Percentiles rank a stretch among this genome's conserved stretches.
Conservation (phyloP, 352 stramenopile species). For the Phytophthora tentaculata region DNA sequence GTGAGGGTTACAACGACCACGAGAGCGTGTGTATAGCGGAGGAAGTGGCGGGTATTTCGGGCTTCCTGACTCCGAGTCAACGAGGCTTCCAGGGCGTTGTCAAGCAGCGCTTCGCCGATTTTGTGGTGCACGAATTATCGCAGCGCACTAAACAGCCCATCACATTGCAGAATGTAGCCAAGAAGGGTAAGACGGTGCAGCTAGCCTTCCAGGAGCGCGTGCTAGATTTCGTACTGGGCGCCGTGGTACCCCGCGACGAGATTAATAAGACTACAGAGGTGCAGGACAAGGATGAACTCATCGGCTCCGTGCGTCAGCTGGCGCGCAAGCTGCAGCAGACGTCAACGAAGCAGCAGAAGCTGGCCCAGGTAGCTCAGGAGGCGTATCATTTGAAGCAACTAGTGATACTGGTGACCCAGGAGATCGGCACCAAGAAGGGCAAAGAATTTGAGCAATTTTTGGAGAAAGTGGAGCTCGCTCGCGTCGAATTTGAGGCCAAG, state of each 20-base stretch:
- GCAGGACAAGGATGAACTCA: slow-evolving; percentile 9
- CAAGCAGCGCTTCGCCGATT: slow-evolving; percentile 88
- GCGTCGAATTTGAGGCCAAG: slow-evolving; percentile 40
- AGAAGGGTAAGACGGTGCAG: slow-evolving; percentile 44
- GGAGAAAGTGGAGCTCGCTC: slow-evolving; percentile 49
- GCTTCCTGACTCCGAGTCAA: slow-evolving; percentile 46
- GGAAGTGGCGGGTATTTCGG: slow-evolving; percentile 63
- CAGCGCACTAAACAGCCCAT: slow-evolving; percentile 32
- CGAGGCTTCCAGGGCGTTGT: slow-evolving; percentile 69
- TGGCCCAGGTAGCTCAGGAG: slow-evolving; percentile 47
- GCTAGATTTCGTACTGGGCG: slow-evolving; percentile 36
- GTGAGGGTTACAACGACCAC: slow-evolving; percentile 71
- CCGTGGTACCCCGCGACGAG: slow-evolving; percentile 5
- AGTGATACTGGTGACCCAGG: slow-evolving; percentile 51
- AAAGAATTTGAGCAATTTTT: slow-evolving; percentile 81
- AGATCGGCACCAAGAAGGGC: slow-evolving; percentile 71
- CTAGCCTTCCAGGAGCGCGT: slow-evolving; percentile 49
- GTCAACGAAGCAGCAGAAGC: slow-evolving; percentile 19
- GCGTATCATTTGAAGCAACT: slow-evolving; percentile 56
- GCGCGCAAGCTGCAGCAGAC: slow-evolving; percentile 37
- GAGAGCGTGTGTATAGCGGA: slow-evolving; percentile 68
- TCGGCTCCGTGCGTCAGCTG: slow-evolving; percentile 27
- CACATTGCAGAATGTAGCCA: slow-evolving; percentile 42
- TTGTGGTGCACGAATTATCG: slow-evolving; percentile 81
- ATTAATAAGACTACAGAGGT: not conserved